Conservation (phyloP, 805 yeast species). For the Wickerhamomyces mucosus region DNA sequence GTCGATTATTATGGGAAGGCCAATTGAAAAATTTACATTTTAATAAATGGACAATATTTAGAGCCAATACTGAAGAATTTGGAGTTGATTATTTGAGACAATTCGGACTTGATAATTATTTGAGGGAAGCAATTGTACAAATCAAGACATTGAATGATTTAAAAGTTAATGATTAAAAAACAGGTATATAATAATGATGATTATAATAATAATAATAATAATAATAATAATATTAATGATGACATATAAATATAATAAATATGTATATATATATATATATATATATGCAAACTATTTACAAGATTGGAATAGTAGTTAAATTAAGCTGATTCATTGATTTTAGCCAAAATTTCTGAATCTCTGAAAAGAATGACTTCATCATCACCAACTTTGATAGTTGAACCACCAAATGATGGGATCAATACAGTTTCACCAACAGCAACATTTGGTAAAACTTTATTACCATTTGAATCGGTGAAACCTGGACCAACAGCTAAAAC, state of each 20-base stretch:
- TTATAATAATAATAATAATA: background rate
- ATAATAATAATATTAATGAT: too few relatives aligned
- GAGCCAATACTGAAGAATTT: slow-evolving; percentile 38
- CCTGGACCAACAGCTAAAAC: slow-evolving; percentile 97
- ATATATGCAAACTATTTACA: slow-evolving; percentile 7
- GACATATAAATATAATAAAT: too few relatives aligned
- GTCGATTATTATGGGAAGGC: slow-evolving; percentile 65
- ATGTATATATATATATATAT: too few relatives aligned
- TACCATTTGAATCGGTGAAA: slow-evolving; percentile 64
- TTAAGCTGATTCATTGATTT: slow-evolving; percentile 48
- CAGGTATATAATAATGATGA: background rate
- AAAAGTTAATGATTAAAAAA: background rate
- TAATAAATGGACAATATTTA: slow-evolving; percentile 59
- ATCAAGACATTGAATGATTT: background rate
- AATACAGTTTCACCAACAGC: slow-evolving; percentile 87
- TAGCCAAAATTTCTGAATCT: slow-evolving; percentile 92
- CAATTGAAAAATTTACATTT: slow-evolving; percentile 43
- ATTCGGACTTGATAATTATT: slow-evolving; percentile 50
- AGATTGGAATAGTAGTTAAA: slow-evolving; percentile 1
- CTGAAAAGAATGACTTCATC: slow-evolving; percentile 77
- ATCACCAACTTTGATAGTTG: slow-evolving; percentile 77
- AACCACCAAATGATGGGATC: slow-evolving; percentile 93
- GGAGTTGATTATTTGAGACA: slow-evolving; percentile 38
- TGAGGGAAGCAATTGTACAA: slow-evolving; percentile 31
- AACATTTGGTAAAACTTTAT: slow-evolving; percentile 63